These are phyloP conservation scores for Camellia oleifera DNA, from an alignment of 179 eudicot genomes.

Conservation along the genomic window DNA sequence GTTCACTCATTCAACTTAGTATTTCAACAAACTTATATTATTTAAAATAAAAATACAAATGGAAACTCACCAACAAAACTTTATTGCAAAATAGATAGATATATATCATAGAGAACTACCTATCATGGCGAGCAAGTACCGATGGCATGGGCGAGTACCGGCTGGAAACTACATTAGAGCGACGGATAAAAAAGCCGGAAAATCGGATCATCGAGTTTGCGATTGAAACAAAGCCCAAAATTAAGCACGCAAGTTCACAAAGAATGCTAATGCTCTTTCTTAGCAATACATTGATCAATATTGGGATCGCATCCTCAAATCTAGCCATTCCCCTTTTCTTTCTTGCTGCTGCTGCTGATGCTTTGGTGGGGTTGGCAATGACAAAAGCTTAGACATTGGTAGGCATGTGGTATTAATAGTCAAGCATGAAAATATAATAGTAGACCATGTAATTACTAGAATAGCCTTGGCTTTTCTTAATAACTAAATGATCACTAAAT, in stretches of 20 bases:
- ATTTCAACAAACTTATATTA: neutral
- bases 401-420: neutral
- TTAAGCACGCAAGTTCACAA: constrained; percentile 15
- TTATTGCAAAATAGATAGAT: neutral
- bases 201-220: constrained; percentile 16
- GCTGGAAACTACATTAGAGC: constrained; percentile 8
- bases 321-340: neutral
- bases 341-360: neutral
- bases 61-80: neutral
- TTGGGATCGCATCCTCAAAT: constrained; percentile 5
- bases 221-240: constrained; percentile 16
- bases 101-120: neutral
- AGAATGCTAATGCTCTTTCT: constrained; percentile 21
- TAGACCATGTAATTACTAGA: neutral
- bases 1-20: neutral
- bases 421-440: neutral
- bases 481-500: neutral
- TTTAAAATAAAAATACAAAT: neutral
- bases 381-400: neutral
- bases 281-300: constrained; percentile 12
- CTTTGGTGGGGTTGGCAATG: neutral
- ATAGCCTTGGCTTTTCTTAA: neutral
- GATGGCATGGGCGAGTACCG: constrained; percentile 18
- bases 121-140: constrained; percentile 12
- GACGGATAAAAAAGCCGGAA: constrained; percentile 10